Base-by-base conservation (phyloP, 345 rosid genomes). In the Crucihimalaya himalaica region DNA sequence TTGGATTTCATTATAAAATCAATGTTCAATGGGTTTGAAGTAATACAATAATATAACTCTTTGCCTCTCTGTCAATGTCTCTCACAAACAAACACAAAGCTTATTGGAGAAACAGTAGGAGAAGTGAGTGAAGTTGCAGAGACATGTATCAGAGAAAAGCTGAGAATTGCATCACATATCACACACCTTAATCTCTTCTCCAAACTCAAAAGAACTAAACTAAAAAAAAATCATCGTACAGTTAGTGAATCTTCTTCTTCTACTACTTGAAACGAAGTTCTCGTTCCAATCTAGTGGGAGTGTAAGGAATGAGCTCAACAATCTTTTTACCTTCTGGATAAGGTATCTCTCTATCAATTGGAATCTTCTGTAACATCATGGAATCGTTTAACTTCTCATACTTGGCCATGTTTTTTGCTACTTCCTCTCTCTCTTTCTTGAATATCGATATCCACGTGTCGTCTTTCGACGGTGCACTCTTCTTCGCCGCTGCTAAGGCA, bases 141-240 rank as follows among this genome's bases (percentile, higher is more conserved):
- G 84, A 83, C 70, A 85, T 83, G 88, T 86, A 85, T 56, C 86
- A 85, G 73, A 79, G 88, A 54, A 85, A 85, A 63, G 86, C 88
- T 45, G 88, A 83, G 8, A 8, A 50, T 28, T 28, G 45, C 19
- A 39, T 45, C 34, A 45, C 16, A 10, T 34, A 46, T 58, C 11
- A 50, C 28, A 66, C 59, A 56, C 13, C 63, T 60, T 8, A 68
- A 60, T 42, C 40, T 73, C 57, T 23, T 73, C 71, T 52, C 11
- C 28, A 31, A 42, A 42, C 18, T 35, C 13, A n/a, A 43, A 13
- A 57, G 50, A 39, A 25, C n/a, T 23, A 60, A 67, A 21, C 29
- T 59, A 47, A 21, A 40, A 55, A 43, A 16, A 43, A 6, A 0
- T n/a, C 1, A 42, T 42, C 19, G 16, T 46, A 65, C 42, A 73